phyloP scores from a whole-genome alignment of 768 basidiomycete species.

The Lactarius sanguifluus region DNA sequence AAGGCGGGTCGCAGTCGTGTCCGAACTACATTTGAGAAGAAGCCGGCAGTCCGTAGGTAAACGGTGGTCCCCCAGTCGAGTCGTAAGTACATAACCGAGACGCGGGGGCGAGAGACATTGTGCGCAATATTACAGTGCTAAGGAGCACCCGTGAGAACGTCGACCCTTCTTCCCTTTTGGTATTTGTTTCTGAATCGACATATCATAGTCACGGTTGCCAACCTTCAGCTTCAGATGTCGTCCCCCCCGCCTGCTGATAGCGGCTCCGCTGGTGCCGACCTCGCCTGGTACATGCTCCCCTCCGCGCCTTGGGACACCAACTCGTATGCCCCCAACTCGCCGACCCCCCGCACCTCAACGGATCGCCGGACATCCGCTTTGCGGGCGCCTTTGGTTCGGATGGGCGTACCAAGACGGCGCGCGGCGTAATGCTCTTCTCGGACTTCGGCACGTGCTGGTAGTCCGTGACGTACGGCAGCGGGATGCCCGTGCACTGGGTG shows the following conservation, averaged over 20 bases:
- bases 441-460: constrained; percentile 54
- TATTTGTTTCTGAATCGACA: neutral
- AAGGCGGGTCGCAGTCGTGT: too few species aligned
- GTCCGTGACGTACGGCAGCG: constrained; percentile 41
- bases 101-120: too few species aligned
- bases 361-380: constrained; percentile 33
- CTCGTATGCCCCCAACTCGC: constrained; percentile 42
- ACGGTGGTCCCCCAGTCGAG: too few species aligned
- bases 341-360: constrained; percentile 39
- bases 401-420: constrained; percentile 34
- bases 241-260: constrained; percentile 38
- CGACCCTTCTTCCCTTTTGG: too few species aligned
- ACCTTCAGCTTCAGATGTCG: constrained; percentile 35
- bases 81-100: too few species aligned
- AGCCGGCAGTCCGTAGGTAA: too few species aligned
- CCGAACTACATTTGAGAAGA: too few species aligned
- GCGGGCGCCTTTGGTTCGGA: constrained; percentile 37
- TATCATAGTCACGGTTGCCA: constrained; percentile 20
- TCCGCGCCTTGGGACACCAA: constrained; percentile 42
- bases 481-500: constrained; percentile 39
- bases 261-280: constrained; percentile 42
- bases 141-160: too few species aligned
- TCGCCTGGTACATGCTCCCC: constrained; percentile 47
- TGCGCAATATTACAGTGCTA: too few species aligned
- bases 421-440: constrained; percentile 45